Percentiles rank a stretch among this genome's conserved stretches.
These are phyloP conservation scores for Ogataea paradorogensis DNA, from an alignment of 805 yeast species.

Conservation along the genomic window DNA sequence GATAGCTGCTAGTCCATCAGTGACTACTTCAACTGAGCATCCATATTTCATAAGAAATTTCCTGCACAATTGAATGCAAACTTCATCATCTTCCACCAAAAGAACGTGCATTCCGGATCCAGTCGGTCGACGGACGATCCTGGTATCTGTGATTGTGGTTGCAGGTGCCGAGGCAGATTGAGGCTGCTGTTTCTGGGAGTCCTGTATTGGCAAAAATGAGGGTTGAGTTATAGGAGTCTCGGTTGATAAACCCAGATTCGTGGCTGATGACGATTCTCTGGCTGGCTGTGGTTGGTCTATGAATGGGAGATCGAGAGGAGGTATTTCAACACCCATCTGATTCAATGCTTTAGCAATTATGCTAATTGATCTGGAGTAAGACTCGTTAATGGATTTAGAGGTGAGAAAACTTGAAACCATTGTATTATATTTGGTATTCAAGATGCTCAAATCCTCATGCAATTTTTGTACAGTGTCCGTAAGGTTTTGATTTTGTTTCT, in stretches of 20 bases:
- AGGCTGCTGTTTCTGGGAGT: constrained; percentile 12
- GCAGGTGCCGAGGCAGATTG: constrained; percentile 8
- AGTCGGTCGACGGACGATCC: constrained; percentile 29
- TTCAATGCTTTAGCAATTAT: constrained; percentile 46
- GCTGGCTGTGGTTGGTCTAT: constrained; percentile 8
- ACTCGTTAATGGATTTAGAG: constrained; percentile 54
- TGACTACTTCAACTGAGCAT: constrained; percentile 87
- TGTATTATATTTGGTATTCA: constrained; percentile 60
- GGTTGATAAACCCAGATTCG: not conserved
- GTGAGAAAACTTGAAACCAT: constrained; percentile 59
- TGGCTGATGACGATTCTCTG: constrained; percentile 3
- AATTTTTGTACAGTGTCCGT: constrained; percentile 35
- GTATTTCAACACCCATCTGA: constrained; percentile 65
- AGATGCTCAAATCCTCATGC: constrained; percentile 35
- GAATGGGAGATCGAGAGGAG: constrained; percentile 56
- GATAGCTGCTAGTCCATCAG: constrained; percentile 90
- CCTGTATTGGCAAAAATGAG: constrained; percentile 9
- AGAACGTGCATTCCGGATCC: constrained; percentile 58
- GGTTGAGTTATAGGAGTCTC: constrained; percentile 9
- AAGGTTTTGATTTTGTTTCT: constrained; percentile 27
- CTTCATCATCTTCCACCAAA: constrained; percentile 76
- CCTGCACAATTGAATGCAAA: constrained; percentile 78
- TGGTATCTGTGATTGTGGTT: constrained; percentile 20
- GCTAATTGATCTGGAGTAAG: constrained; percentile 51
- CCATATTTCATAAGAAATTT: constrained; percentile 85